Conservation (phyloP, 2,329 filamentous ascomycete species). For the Colletotrichum lentis region DNA sequence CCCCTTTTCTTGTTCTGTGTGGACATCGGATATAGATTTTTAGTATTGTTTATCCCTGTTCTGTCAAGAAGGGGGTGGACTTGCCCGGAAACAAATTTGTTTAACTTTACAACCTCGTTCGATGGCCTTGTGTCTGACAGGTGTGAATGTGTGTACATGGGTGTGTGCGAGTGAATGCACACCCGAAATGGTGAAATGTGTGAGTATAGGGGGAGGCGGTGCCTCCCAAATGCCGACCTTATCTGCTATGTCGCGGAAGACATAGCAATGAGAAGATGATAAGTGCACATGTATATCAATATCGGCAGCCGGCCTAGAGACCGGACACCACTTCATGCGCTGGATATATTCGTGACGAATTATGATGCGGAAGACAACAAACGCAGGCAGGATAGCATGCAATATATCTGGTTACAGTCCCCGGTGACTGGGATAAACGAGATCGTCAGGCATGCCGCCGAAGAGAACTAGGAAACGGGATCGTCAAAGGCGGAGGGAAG, state of each 20-base stretch:
- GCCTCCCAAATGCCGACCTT: not conserved
- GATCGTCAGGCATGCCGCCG: not conserved
- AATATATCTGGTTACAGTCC: constrained; percentile 11
- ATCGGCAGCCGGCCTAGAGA: constrained; percentile 1
- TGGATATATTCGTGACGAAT: constrained; percentile 3
- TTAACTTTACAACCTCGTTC: not conserved
- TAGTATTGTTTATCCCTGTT: constrained; percentile 35
- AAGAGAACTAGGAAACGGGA: not conserved
- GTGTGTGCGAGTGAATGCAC: not conserved
- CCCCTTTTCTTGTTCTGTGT: constrained; percentile 15
- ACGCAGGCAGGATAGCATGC: not conserved
- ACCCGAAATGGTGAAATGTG: not conserved
- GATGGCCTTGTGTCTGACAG: not conserved
- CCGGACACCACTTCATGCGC: not conserved
- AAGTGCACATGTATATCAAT: constrained; percentile 33
- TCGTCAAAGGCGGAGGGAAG: not conserved
- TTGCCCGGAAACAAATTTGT: constrained; percentile 27
- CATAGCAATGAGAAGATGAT: not conserved
- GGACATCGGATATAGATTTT: constrained; percentile 35
- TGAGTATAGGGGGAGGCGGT: not conserved
- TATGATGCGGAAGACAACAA: not conserved
- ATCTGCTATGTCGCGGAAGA: not conserved
- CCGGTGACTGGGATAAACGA: not conserved
- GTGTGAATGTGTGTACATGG: not conserved
- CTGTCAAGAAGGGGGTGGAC: constrained; percentile 19